Base-by-base conservation (phyloP, 768 basidiomycete species). In the Pleurotus tuoliensis region DNA sequence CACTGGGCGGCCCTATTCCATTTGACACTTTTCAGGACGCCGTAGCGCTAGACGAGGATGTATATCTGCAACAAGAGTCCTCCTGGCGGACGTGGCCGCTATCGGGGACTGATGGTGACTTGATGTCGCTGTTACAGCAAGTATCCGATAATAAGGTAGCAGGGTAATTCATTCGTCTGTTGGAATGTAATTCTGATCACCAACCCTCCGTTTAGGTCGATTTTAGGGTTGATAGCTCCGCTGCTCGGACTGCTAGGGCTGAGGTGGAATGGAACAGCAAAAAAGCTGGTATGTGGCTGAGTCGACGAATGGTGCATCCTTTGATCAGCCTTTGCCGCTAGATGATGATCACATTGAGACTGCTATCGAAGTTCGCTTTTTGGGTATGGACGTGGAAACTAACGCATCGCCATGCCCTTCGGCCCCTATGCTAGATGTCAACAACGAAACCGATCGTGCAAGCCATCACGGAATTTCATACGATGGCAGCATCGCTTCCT, bases 311-410 rank as follows among this genome's bases (percentile, higher is more conserved):
- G 22, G 2, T 16, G 6, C 37, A 30, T 37, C 16, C 41, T 27
- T 40, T 51, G 59, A 60, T 59, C 53, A 47, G 18, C 58, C 39
- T 38, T 20, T 24, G 37, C 34, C 25, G 43, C 39, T 60, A 93
- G 92, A 92, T 65, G 92, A 94, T 63, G 88, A 92, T 68, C 82
- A 92, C 62, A 86, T 92, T 47, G 92, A 94, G 70, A 89, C 87
- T 3, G 67, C 72, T 6, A 74, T 94, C 51, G 72, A 72, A 59
- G 74, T 86, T 47, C 79, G 71, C 50, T 76, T 76, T 59, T 61
- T 65, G 56, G 65, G 64, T 30, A 20, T 58, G 13, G 51, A 53
- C 4, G 13, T 54, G 61, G 18, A 58, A 40, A 18, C 22, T 55
- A 47, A 57, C 56, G 30, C 62, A 58, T n/a, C 49, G 60, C 20